Evolutionary conservation across 2,329 filamentous ascomycete species (phyloP).

Genomic region (Ustulina deusta): DNA sequence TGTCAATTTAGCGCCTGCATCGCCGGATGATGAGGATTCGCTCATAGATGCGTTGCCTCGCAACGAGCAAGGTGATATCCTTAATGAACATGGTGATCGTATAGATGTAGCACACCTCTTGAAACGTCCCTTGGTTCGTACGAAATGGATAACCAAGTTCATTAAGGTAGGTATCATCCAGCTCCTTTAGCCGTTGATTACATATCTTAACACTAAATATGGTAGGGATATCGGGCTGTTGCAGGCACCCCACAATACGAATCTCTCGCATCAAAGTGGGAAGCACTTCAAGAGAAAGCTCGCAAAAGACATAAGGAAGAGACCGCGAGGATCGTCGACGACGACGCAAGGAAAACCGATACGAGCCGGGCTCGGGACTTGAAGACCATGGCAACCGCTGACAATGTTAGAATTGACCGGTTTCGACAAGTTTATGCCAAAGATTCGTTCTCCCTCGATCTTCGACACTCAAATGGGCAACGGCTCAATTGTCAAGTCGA

Average conservation of each 20-base stretch:
- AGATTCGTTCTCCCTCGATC: conserved; percentile 87
- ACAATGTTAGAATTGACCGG: conserved; percentile 78
- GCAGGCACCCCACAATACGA: conserved; percentile 66
- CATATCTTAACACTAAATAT: conserved; percentile 49
- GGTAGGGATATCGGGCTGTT: conserved; percentile 69
- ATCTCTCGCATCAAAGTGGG: conserved; percentile 71
- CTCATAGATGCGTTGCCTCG: conserved; percentile 69
- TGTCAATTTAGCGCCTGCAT: conserved; percentile 85
- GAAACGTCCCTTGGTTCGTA: conserved; percentile 85
- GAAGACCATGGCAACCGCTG: conserved; percentile 77
- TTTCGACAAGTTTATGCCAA: conserved; percentile 86
- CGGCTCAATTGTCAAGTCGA: conserved; percentile 90
- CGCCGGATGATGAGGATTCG: conserved; percentile 69
- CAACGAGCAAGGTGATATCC: conserved; percentile 73
- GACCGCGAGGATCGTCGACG: conserved; percentile 80
- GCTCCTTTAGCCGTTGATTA: background rate
- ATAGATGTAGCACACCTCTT: conserved; percentile 95
- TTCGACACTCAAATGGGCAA: conserved; percentile 90
- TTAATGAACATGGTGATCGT: conserved; percentile 83
- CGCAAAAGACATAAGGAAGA: conserved; percentile 80
- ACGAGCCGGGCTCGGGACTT: conserved; percentile 83
- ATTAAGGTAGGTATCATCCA: conserved; percentile 69
- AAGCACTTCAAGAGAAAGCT: conserved; percentile 79
- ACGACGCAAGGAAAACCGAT: conserved; percentile 87
- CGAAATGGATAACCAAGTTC: conserved; percentile 89